These are phyloP conservation scores for Tetrahymena elliotti DNA, from an alignment of 73 alveolate genomes.

Conservation along the genomic window DNA sequence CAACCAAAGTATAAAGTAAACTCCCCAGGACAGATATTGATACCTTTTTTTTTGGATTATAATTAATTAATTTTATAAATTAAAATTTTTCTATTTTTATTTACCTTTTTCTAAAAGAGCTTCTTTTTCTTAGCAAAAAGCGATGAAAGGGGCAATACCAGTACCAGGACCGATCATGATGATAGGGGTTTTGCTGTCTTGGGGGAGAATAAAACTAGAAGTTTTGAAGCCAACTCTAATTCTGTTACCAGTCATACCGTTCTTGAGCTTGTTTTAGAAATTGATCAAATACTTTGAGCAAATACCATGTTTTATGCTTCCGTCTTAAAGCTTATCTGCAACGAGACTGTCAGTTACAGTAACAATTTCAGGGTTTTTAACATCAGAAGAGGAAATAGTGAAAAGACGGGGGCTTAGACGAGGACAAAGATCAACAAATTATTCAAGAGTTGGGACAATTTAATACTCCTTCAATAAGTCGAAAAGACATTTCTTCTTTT, in stretches of 20 bases:
- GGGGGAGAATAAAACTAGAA: conserved; percentile 65
- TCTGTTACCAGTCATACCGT: conserved; percentile 4
- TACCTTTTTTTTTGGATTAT: not conserved
- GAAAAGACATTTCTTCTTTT: conserved; percentile 43
- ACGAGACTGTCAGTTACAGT: conserved; percentile 60
- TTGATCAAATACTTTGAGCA: conserved; percentile 58
- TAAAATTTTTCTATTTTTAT: not conserved
- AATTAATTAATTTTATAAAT: too few relatives aligned
- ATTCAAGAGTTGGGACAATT: conserved; percentile 56
- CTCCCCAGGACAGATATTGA: conserved; percentile 35
- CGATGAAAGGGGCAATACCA: conserved; percentile 91
- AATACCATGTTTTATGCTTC: conserved; percentile 56
- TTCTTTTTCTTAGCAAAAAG: conserved; percentile 77
- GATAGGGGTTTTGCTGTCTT: conserved; percentile 58
- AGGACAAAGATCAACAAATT: conserved; percentile 63
- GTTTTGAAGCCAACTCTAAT: conserved; percentile 49
- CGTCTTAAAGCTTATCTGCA: conserved; percentile 45
- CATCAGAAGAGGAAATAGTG: conserved; percentile 75
- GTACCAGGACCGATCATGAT: conserved; percentile 95
- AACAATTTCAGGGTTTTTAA: conserved; percentile 52
- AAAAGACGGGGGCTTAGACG: conserved; percentile 80
- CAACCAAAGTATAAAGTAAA: conserved; percentile 82
- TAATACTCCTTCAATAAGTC: conserved; percentile 52
- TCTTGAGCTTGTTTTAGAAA: conserved; percentile 16
- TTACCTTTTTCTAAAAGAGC: conserved; percentile 3